Percentiles rank a stretch among this genome's conserved stretches.
phyloP scores from a whole-genome alignment of 257 asterid genomes.

The Anisodus acutangulus region DNA sequence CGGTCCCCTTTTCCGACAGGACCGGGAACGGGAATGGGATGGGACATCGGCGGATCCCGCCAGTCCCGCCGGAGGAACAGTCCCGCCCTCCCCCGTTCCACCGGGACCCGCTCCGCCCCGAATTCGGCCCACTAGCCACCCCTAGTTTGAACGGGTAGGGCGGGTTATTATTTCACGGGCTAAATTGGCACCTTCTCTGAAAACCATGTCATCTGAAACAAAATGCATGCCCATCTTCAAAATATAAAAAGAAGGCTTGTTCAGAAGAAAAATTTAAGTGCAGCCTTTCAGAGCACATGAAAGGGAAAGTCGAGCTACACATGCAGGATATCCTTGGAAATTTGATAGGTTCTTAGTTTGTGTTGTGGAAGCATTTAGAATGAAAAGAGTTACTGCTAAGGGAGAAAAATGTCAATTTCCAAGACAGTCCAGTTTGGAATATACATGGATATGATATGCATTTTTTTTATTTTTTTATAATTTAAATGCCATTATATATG shows the following conservation, averaged over 20 bases:
- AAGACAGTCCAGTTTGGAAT: neutral
- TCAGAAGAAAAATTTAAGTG: neutral
- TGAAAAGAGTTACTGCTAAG: neutral
- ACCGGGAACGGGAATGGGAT: no score
- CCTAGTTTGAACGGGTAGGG: neutral
- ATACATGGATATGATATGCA: neutral
- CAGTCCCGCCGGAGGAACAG: no score
- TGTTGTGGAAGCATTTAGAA: neutral
- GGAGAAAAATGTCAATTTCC: neutral
- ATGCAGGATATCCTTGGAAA: neutral
- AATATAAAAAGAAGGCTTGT: neutral
- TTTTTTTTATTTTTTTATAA: no score
- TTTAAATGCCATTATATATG: neutral
- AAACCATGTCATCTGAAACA: neutral
- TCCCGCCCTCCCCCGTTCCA: no score
- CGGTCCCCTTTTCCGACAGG: no score
- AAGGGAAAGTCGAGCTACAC: no score
- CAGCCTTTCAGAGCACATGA: neutral
- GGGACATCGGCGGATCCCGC: no score
- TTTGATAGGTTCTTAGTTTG: neutral
- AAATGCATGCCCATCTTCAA: neutral
- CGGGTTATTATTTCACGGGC: neutral
- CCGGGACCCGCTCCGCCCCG: no score
- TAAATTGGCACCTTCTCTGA: neutral
- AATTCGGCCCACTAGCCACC: no score